phyloP scores from a whole-genome alignment of 768 basidiomycete genomes.

The Leccinum ochraceum region DNA sequence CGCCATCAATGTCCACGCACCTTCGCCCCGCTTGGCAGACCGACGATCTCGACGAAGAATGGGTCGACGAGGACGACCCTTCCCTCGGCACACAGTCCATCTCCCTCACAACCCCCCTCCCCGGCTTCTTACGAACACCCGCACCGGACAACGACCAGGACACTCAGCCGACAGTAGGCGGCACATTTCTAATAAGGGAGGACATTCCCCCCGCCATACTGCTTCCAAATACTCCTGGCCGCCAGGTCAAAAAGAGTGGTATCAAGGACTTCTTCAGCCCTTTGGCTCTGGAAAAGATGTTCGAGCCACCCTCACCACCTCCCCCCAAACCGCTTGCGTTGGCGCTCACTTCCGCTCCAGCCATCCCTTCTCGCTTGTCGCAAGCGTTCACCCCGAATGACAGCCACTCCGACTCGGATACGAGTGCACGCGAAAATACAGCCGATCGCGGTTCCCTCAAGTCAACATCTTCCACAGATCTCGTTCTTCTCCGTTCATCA shows the following conservation, averaged over 20 bases:
- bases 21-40: slow-evolving; percentile 78
- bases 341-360: slow-evolving; percentile 30
- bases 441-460: slow-evolving; percentile 10
- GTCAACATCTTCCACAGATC: slow-evolving; percentile 13
- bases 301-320: slow-evolving; percentile 89
- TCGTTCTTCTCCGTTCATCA: slow-evolving; percentile 12
- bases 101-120: slow-evolving; percentile 60
- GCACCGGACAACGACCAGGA: slow-evolving; percentile 33
- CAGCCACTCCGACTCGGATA: slow-evolving; percentile 27
- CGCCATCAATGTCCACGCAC: slow-evolving; percentile 10
- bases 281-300: slow-evolving; percentile 85
- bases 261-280: slow-evolving; percentile 89
- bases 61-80: slow-evolving; percentile 63
- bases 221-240: slow-evolving; percentile 66
- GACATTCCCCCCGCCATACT: slow-evolving; percentile 58
- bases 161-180: slow-evolving; percentile 41
- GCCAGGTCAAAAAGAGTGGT: slow-evolving; percentile 50
- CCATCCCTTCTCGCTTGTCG: slow-evolving; percentile 38
- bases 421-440: slow-evolving; percentile 12
- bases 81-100: slow-evolving; percentile 52
- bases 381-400: slow-evolving; percentile 38
- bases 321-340: slow-evolving; percentile 24
- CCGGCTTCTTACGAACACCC: slow-evolving; percentile 48
- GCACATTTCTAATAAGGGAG: slow-evolving; percentile 77
- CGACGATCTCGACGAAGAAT: slow-evolving; percentile 89